Percentiles rank a stretch among this genome's conserved stretches.
Evolutionary conservation across 257 asterid genomes (phyloP).

Genomic region (Cordia subcordata): DNA sequence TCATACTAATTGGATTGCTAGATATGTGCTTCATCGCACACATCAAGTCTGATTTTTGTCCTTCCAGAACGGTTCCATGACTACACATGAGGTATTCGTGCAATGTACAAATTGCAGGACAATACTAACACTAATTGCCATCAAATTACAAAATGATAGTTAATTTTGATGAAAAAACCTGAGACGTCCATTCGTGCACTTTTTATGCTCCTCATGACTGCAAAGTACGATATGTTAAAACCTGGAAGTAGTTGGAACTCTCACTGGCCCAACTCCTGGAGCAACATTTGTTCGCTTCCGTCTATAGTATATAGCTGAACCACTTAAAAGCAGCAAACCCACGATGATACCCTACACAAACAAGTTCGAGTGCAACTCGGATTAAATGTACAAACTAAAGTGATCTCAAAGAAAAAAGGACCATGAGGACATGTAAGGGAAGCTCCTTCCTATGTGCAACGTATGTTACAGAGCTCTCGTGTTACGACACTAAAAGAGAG

Average conservation of each 20-base stretch:
- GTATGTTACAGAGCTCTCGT: neutral
- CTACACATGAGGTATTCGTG: neutral
- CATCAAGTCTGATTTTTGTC: neutral
- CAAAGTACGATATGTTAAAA: conserved; percentile 28
- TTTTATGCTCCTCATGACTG: neutral
- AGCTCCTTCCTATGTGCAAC: neutral
- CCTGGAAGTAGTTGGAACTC: conserved; percentile 70
- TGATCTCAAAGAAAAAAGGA: neutral
- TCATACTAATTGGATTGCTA: neutral
- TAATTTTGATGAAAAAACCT: neutral
- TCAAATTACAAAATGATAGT: no score
- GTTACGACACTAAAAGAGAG: neutral
- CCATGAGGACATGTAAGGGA: neutral
- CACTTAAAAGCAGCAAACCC: conserved; percentile 64
- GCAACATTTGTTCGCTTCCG: conserved; percentile 40
- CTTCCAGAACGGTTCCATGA: neutral
- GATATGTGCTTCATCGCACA: neutral
- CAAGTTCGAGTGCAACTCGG: neutral
- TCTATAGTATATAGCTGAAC: conserved; percentile 70
- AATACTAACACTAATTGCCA: neutral
- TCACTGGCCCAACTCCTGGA: conserved; percentile 48
- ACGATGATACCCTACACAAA: conserved; percentile 54
- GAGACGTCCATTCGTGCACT: neutral
- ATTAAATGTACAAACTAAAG: neutral
- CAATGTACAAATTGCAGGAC: neutral